Percentiles rank a stretch among this genome's conserved stretches.
Conservation (phyloP, 2,329 filamentous ascomycete genomes). For the Daldinia sp. region DNA sequence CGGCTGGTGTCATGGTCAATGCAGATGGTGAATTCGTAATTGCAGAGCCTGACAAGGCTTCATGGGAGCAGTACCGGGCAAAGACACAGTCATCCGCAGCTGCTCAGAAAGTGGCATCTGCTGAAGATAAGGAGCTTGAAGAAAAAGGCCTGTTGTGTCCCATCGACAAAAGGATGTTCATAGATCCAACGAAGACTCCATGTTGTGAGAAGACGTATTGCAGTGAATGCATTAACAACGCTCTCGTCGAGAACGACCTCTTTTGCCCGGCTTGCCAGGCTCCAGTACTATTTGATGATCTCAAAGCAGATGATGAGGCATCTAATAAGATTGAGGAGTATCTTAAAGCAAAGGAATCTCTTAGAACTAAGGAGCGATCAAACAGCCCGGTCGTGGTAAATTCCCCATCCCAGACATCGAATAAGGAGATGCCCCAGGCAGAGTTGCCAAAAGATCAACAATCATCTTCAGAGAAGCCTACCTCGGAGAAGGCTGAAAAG, state of each 20-base stretch:
- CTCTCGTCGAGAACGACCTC: slow-evolving; percentile 97
- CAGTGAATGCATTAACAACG: slow-evolving; percentile 99
- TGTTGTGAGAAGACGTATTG: slow-evolving; percentile 99
- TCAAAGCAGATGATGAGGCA: slow-evolving; percentile 82
- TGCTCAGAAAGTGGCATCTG: slow-evolving; percentile 77
- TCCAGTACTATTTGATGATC: slow-evolving; percentile 91
- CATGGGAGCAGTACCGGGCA: slow-evolving; percentile 97
- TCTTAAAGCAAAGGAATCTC: slow-evolving; percentile 64
- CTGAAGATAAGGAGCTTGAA: slow-evolving; percentile 85
- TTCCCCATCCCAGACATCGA: slow-evolving; percentile 41
- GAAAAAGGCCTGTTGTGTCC: slow-evolving; percentile 90
- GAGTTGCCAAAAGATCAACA: slow-evolving; percentile 46
- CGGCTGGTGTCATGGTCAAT: slow-evolving; percentile 95
- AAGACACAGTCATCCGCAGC: slow-evolving; percentile 88
- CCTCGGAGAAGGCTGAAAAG: slow-evolving; percentile 31
- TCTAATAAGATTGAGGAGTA: slow-evolving; percentile 81
- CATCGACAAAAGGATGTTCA: slow-evolving; percentile 97
- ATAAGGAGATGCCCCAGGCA: slow-evolving; percentile 49
- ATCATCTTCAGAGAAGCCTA: slow-evolving; percentile 41
- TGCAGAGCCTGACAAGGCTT: slow-evolving; percentile 91
- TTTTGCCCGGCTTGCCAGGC: slow-evolving; percentile 91
- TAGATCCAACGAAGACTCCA: slow-evolving; percentile 98
- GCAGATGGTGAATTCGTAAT: slow-evolving; percentile 97
- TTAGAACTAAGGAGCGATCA: slow-evolving; percentile 54
- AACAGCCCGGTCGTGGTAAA: slow-evolving; percentile 55